Percentiles rank a stretch among this genome's conserved stretches.
Evolutionary conservation across 352 stramenopile genomes (phyloP).

Genomic region (Phytophthora colocasiae): DNA sequence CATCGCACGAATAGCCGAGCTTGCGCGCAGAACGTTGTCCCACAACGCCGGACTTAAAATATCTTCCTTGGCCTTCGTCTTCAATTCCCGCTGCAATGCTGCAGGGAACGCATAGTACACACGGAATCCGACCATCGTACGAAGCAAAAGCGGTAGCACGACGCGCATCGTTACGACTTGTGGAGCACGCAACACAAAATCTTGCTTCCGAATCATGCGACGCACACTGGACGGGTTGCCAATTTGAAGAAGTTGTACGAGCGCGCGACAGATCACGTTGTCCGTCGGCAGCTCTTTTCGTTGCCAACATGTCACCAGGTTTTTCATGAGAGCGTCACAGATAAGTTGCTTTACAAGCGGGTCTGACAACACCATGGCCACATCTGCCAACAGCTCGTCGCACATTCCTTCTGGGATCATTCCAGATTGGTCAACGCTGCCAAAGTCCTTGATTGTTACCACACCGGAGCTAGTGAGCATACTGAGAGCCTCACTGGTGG

Average conservation of each 20-base stretch:
- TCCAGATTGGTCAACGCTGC: slow-evolving; percentile 76
- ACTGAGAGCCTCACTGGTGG: slow-evolving; percentile 63
- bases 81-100: slow-evolving; percentile 45
- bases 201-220: slow-evolving; percentile 86
- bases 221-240: slow-evolving; percentile 81
- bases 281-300: slow-evolving; percentile 81
- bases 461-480: slow-evolving; percentile 79
- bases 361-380: slow-evolving; percentile 79
- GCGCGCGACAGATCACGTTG: slow-evolving; percentile 72
- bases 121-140: slow-evolving; percentile 61
- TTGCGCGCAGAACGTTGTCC: slow-evolving; percentile 76
- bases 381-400: slow-evolving; percentile 77
- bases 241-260: slow-evolving; percentile 89
- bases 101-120: slow-evolving; percentile 53
- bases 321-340: slow-evolving; percentile 78
- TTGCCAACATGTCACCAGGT: slow-evolving; percentile 65
- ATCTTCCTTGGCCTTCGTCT: slow-evolving; percentile 56
- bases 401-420: slow-evolving; percentile 88
- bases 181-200: slow-evolving; percentile 80
- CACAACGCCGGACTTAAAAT: slow-evolving; percentile 57
- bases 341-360: slow-evolving; percentile 83
- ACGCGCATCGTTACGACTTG: slow-evolving; percentile 87
- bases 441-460: slow-evolving; percentile 71
- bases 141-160: slow-evolving; percentile 71
- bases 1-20: slow-evolving; percentile 73